Evolutionary conservation across 768 basidiomycete species (phyloP), one percentile per base, ranked within the genome.

Genomic region (Phlebiopsis gigantea): DNA sequence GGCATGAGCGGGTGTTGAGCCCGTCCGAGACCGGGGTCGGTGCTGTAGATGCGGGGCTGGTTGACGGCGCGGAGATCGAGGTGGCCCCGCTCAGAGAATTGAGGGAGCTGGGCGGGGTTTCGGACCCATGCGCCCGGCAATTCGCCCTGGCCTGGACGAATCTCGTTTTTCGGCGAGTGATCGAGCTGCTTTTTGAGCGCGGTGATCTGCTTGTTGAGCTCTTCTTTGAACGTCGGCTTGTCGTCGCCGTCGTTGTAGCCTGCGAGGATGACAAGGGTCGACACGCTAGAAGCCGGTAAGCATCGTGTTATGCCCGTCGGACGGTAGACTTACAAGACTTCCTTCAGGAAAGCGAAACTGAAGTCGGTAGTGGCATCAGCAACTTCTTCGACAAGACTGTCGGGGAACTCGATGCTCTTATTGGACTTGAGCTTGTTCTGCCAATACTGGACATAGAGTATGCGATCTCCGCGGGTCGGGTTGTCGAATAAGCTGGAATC

Each of bases 271-370:
- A 92, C 83, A n/a, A 93, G 77, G 2, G 85, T 74, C 3, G 90
- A 85, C 17, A 92, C 84, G 65, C 90, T 91, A 60, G 12, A 54
- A 30, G 34, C 25, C 19, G 5, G n/a, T 51, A 25, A 58, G 17
- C 22, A 55, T n/a, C 5, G 31, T 9, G 34, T 19, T 28, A 48
- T 8, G 12, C 17, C 4, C 4, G 21, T 22, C 1, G 19, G 43
- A 28, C 41, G 17, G 14, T 28, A 22, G 51, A 28, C 45, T 34
- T 55, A 93, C 91, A 93, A 93, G 2, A 83, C 89, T 70, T 93
- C 92, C 68, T 95, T 93, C 63, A 94, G 74, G 69, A 91, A 93
- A 0, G 92, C 90, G 67, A 93, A 93, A 62, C 86, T 89, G 73
- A 93, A 93, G 28, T 75, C 72, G 29, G 78, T 73, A 0, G 90